Evolutionary conservation across 305 asterid species (phyloP).

Genomic region (Fraxinus platypoda): DNA sequence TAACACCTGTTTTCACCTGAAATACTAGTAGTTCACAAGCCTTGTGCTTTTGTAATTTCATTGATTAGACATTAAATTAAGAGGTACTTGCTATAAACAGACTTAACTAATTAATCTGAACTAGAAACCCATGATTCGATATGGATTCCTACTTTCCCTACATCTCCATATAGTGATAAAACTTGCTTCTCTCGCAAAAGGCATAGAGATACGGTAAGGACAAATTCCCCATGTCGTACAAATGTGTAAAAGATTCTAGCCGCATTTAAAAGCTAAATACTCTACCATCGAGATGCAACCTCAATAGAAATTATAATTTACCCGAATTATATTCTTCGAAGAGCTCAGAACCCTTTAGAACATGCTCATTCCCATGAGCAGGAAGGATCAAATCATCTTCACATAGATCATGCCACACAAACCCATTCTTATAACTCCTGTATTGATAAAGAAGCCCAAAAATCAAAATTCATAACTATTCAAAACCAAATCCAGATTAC

Average conservation of each 20-base stretch:
- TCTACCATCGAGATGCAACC: neutral
- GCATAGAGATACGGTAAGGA: neutral
- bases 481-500: neutral
- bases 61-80: neutral
- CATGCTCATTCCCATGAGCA: conserved; percentile 79
- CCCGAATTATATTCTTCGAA: conserved; percentile 68
- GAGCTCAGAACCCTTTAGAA: conserved; percentile 89
- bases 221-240: neutral
- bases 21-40: neutral
- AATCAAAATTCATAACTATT: neutral
- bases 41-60: neutral
- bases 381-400: conserved; percentile 77
- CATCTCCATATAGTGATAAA: neutral
- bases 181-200: neutral
- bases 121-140: neutral
- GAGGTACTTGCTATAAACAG: neutral
- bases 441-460: conserved; percentile 23
- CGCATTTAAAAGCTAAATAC: neutral
- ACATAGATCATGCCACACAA: conserved; percentile 87
- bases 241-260: neutral
- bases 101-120: neutral
- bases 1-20: neutral
- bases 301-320: conserved; percentile 10
- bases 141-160: neutral
- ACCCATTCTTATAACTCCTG: conserved; percentile 82